Conservation (phyloP, 2,329 filamentous ascomycete genomes). For the Hymenoscyphus infarciens region DNA sequence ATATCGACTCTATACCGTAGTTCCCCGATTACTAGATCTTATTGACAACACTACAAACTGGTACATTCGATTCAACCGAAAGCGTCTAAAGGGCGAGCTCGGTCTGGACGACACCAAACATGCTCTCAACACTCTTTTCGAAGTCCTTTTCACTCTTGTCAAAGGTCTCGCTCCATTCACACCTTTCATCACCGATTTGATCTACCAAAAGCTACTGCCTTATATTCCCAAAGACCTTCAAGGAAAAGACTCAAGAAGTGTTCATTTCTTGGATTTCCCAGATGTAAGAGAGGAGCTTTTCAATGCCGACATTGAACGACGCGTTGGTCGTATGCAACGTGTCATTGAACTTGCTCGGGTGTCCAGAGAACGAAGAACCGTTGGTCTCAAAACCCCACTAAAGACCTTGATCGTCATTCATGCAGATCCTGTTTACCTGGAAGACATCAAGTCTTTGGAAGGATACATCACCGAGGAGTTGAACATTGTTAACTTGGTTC, state of each 20-base stretch:
- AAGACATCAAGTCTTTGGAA: conserved; percentile 81
- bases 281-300: conserved; percentile 86
- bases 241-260: conserved; percentile 73
- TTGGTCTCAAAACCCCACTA: conserved; percentile 86
- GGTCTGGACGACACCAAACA: conserved; percentile 82
- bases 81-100: conserved; percentile 84
- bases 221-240: conserved; percentile 72
- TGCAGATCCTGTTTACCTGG: conserved; percentile 74
- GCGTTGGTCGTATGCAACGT: conserved; percentile 87
- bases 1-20: conserved; percentile 85
- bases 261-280: conserved; percentile 91
- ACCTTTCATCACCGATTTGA: conserved; percentile 91
- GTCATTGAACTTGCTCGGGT: conserved; percentile 89
- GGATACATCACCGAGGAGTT: conserved; percentile 89
- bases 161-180: conserved; percentile 90
- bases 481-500: conserved; percentile 80
- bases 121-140: conserved; percentile 89
- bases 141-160: conserved; percentile 85
- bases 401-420: conserved; percentile 90
- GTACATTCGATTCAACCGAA: conserved; percentile 95
- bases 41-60: conserved; percentile 98
- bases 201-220: conserved; percentile 79
- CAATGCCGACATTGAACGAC: conserved; percentile 78
- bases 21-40: conserved; percentile 74
- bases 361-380: conserved; percentile 77